Conservation (phyloP, 2,329 filamentous ascomycete genomes). For the Bimuria novae-zelandiae region DNA sequence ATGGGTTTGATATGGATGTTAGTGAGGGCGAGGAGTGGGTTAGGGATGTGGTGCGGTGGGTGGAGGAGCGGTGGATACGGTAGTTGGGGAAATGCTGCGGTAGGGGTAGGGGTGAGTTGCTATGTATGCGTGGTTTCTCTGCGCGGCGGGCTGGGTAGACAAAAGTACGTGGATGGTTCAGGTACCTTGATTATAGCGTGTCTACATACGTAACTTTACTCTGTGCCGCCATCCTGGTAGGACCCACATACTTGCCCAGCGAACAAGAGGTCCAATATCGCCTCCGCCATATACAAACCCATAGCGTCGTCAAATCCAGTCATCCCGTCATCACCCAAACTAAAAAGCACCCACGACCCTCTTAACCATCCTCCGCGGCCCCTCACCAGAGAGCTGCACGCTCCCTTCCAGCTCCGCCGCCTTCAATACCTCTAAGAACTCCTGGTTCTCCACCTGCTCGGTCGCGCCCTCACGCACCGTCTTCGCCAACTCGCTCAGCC, state of each 20-base stretch:
- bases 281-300: background rate
- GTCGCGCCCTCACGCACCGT: slow-evolving; percentile 64
- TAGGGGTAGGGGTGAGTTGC: no score
- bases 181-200: no score
- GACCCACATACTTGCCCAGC: background rate
- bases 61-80: slow-evolving; percentile 36
- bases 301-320: background rate
- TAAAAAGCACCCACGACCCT: slow-evolving; percentile 58
- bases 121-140: no score
- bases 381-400: slow-evolving; percentile 81
- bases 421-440: slow-evolving; percentile 83
- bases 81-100: no score
- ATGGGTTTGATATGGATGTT: slow-evolving; percentile 38
- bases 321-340: slow-evolving; percentile 17
- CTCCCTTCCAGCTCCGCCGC: slow-evolving; percentile 82
- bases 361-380: slow-evolving; percentile 78
- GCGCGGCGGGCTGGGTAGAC: no score
- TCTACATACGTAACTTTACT: no score
- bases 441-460: slow-evolving; percentile 71
- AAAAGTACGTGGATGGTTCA: no score
- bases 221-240: no score
- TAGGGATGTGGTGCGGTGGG: slow-evolving; percentile 30
- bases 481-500: slow-evolving; percentile 78
- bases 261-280: no score
- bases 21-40: slow-evolving; percentile 39